phyloP scores from a whole-genome alignment of 2,329 filamentous ascomycete species.

The Colletotrichum brevisporum region DNA sequence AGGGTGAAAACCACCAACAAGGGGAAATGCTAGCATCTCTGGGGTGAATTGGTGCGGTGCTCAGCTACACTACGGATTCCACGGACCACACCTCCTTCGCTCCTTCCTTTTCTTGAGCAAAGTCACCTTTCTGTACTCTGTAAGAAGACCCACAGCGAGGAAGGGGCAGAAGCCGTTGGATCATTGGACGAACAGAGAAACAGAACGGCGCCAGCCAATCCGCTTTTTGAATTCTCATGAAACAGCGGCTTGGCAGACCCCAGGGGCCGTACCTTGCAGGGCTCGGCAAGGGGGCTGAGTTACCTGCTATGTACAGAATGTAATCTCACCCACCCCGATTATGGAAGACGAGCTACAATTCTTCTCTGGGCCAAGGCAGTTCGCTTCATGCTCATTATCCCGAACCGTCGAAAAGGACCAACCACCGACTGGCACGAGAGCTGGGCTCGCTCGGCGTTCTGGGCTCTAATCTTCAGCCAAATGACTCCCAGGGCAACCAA shows the following conservation, averaged over 20 bases:
- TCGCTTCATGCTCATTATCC: conserved; percentile 12
- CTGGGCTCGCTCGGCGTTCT: conserved; percentile 38
- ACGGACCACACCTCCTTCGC: conserved; percentile 19
- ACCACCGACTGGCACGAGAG: conserved; percentile 34
- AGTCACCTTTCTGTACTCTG: conserved; percentile 20
- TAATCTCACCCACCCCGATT: conserved; percentile 3
- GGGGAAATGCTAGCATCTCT: conserved; percentile 14
- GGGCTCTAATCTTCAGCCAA: conserved; percentile 41
- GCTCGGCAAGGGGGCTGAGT: conserved; percentile 23
- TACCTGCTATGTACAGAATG: background rate
- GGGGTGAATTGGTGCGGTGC: conserved; percentile 12
- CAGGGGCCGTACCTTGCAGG: conserved; percentile 36
- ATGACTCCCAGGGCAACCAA: conserved; percentile 22
- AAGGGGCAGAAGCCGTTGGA: conserved; percentile 24
- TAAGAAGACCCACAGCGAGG: conserved; percentile 4
- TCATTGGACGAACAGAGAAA: conserved; percentile 35
- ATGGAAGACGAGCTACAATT: background rate
- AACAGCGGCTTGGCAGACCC: conserved; percentile 33
- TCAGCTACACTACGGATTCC: background rate
- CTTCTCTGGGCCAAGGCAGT: conserved; percentile 23
- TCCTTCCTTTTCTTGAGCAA: conserved; percentile 19
- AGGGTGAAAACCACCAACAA: conserved; percentile 1
- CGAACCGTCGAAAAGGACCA: conserved; percentile 25
- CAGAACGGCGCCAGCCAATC: conserved; percentile 32
- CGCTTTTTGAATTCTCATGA: conserved; percentile 25